phyloP scores from a whole-genome alignment of 1,284 basidiomycete genomes.

The Trametes sp. region DNA sequence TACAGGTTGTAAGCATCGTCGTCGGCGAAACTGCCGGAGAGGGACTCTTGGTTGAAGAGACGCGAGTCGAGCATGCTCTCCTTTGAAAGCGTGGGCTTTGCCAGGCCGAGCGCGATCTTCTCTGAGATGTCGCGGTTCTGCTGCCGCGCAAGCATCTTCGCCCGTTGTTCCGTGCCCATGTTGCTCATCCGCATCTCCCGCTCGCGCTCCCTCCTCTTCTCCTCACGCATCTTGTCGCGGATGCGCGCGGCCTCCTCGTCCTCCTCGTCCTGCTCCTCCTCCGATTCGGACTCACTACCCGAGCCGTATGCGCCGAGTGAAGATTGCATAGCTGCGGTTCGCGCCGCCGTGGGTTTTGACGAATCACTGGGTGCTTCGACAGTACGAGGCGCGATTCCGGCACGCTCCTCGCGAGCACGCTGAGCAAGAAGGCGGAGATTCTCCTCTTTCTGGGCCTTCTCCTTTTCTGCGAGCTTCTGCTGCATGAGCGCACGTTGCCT shows the following conservation, averaged over 20 bases:
- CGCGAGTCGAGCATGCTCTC: conserved; percentile 97
- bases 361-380: conserved; percentile 36
- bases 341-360: conserved; percentile 62
- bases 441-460: conserved; percentile 97
- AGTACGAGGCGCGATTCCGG: conserved; percentile 64
- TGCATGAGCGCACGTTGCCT: conserved; percentile 97
- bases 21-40: conserved; percentile 84
- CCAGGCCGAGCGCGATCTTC: conserved; percentile 97
- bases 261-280: conserved; percentile 76
- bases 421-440: conserved; percentile 94
- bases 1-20: conserved; percentile 95
- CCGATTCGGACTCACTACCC: conserved; percentile 65
- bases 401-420: conserved; percentile 93
- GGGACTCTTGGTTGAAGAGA: conserved; percentile 95
- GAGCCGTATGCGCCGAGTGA: conserved; percentile 88
- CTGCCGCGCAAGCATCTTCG: conserved; percentile 93
- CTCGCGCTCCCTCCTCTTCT: conserved; percentile 94
- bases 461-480: conserved; percentile 97
- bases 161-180: conserved; percentile 97
- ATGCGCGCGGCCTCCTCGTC: conserved; percentile 89
- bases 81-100: conserved; percentile 95
- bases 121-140: conserved; percentile 99
- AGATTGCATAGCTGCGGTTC: conserved; percentile 73
- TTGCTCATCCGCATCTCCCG: conserved; percentile 99
- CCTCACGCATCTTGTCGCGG: conserved; percentile 89